phyloP scores from a whole-genome alignment of 306 rosid species.

The Sesbania bispinosa region DNA sequence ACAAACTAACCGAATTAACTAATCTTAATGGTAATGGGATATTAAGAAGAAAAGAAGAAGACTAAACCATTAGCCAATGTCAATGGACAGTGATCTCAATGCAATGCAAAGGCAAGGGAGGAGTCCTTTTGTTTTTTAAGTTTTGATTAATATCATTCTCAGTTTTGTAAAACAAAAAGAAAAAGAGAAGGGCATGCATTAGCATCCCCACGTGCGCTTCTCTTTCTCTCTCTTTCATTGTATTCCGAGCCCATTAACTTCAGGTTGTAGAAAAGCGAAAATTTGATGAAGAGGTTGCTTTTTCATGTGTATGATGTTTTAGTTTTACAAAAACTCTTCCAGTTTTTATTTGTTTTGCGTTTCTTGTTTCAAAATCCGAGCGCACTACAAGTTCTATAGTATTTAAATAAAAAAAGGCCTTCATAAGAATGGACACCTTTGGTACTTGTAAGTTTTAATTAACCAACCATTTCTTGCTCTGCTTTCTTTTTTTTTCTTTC shows the following conservation, averaged over 20 bases:
- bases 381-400: slow-evolving; percentile 7
- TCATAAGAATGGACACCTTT: slow-evolving; percentile 1
- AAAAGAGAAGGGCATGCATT: slow-evolving; percentile 35
- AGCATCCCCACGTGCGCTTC: slow-evolving; percentile 61
- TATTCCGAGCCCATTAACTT: slow-evolving; percentile 30
- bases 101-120: background rate
- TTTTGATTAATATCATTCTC: slow-evolving; percentile 21
- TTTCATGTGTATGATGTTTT: background rate
- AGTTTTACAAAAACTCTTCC: background rate
- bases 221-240: slow-evolving; percentile 31
- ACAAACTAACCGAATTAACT: no score
- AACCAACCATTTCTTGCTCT: background rate
- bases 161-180: slow-evolving; percentile 15
- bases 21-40: no score
- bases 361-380: slow-evolving; percentile 23
- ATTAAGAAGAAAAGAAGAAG: slow-evolving; percentile 21
- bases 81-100: slow-evolving; percentile 24
- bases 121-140: background rate
- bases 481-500: background rate
- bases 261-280: slow-evolving; percentile 9
- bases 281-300: background rate
- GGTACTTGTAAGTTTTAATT: background rate
- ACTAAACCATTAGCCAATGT: background rate
- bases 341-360: background rate
- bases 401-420: background rate